These are phyloP conservation scores for Capsella bursapastoris DNA, from an alignment of 345 rosid genomes.

Conservation along the genomic window DNA sequence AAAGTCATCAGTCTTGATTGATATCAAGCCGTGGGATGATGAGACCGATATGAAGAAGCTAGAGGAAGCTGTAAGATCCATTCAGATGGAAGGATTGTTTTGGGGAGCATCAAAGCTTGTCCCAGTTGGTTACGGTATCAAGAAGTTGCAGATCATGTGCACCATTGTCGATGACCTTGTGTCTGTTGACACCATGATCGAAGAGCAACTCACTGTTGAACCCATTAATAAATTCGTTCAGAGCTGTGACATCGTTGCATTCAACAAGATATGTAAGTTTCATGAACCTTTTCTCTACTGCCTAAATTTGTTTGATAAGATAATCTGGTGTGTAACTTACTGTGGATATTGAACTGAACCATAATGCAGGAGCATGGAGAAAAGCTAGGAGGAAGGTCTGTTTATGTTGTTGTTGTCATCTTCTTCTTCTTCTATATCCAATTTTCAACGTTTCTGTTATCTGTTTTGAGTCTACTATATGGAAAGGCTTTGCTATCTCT, in stretches of 20 bases:
- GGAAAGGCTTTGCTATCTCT: neutral
- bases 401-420: neutral
- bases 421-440: neutral
- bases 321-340: neutral
- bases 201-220: slow-evolving; percentile 64
- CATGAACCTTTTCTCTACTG: neutral
- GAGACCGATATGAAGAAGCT: slow-evolving; percentile 91
- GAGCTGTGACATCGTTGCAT: slow-evolving; percentile 86
- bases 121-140: slow-evolving; percentile 83
- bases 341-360: neutral
- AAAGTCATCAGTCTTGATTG: slow-evolving; percentile 78
- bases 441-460: neutral
- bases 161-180: slow-evolving; percentile 86
- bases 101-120: slow-evolving; percentile 93
- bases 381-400: neutral
- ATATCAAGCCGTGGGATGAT: slow-evolving; percentile 88
- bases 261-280: slow-evolving; percentile 74
- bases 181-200: slow-evolving; percentile 68
- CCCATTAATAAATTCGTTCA: slow-evolving; percentile 75
- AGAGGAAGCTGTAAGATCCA: slow-evolving; percentile 73
- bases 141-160: slow-evolving; percentile 82
- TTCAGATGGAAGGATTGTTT: slow-evolving; percentile 67
- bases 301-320: neutral
- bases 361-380: slow-evolving; percentile 32
- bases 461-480: slow-evolving; percentile 4